Evolutionary conservation across 192 early-diverging fungal species (phyloP), one percentile per base, ranked within the genome.

Genomic region (Dissophora ornata): DNA sequence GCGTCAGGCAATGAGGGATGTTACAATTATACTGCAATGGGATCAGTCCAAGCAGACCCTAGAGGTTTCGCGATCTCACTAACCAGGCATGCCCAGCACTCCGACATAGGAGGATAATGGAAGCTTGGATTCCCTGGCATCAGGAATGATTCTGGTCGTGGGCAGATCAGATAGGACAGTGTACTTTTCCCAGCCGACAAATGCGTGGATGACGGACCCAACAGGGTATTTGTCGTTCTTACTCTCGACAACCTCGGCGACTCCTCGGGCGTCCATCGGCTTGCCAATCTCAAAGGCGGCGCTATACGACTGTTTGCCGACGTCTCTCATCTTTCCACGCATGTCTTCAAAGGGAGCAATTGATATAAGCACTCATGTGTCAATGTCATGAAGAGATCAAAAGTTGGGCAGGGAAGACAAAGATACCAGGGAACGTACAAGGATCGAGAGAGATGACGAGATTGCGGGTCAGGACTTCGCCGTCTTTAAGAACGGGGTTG

Each of bases 361-460:
- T n/a, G n/a, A n/a, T n/a, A n/a, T n/a, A n/a, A n/a, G n/a, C n/a
- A n/a, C n/a, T n/a, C n/a, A n/a, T n/a, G n/a, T n/a, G n/a, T n/a
- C n/a, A n/a, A n/a, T n/a, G n/a, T n/a, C n/a, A n/a, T n/a, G n/a
- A n/a, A n/a, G n/a, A n/a, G n/a, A n/a, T n/a, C n/a, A n/a, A n/a
- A n/a, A n/a, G n/a, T n/a, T n/a, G n/a, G n/a, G n/a, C n/a, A n/a
- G n/a, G n/a, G n/a, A n/a, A n/a, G n/a, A n/a, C n/a, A n/a, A n/a
- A n/a, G n/a, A n/a, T n/a, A n/a, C n/a, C n/a, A n/a, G 36, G 36
- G 36, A 38, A 38, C 36, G 36, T 69, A 73, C 61, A 94, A 5
- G 90, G 93, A 79, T 95, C 92, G 13, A 94, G 80, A 8, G 90
- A 92, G 16, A 94, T 75, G 56, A 84, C 89, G 11, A 88, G 77